A percentile compares a stretch with the other conserved stretches of the same genome.
Conservation (phyloP, 2,329 filamentous ascomycete genomes). For the Cytospora schulzeri region DNA sequence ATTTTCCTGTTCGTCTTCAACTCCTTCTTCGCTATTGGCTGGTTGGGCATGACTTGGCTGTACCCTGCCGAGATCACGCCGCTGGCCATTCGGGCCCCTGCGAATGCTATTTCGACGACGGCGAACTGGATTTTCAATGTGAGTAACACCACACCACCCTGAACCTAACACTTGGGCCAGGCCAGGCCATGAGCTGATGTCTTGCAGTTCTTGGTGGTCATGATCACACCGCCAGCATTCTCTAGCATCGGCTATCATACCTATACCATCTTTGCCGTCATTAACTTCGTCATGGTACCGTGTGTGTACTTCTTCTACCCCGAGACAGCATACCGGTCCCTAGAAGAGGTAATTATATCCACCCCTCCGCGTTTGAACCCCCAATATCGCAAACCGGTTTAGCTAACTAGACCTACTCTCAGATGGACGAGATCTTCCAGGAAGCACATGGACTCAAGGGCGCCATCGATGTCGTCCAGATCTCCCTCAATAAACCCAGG, state of each 20-base stretch:
- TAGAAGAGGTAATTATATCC: slow-evolving; percentile 57
- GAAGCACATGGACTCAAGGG: slow-evolving; percentile 50
- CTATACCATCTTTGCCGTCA: slow-evolving; percentile 67
- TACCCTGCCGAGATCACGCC: slow-evolving; percentile 77
- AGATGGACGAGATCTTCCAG: slow-evolving; percentile 65
- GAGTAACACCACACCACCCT: too few species aligned
- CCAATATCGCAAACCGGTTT: neutral
- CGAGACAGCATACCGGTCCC: slow-evolving; percentile 63
- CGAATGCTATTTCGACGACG: slow-evolving; percentile 55
- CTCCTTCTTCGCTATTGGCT: slow-evolving; percentile 64
- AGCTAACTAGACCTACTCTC: neutral
- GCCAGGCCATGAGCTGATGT: slow-evolving; percentile 37
- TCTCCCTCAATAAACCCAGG: slow-evolving; percentile 51
- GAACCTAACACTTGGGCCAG: too few species aligned
- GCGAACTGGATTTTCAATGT: slow-evolving; percentile 26
- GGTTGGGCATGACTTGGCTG: slow-evolving; percentile 61
- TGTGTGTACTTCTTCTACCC: slow-evolving; percentile 65
- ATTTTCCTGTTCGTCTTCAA: slow-evolving; percentile 74
- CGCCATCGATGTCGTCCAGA: slow-evolving; percentile 45
- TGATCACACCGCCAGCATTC: slow-evolving; percentile 63
- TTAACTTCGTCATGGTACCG: slow-evolving; percentile 63
- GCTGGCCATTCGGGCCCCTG: slow-evolving; percentile 69
- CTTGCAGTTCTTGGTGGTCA: slow-evolving; percentile 65
- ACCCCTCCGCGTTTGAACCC: too few species aligned
- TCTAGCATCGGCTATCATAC: slow-evolving; percentile 60